These are phyloP conservation scores for Tuctoria greenei DNA, from an alignment of 176 grass and related monocot genomes.

Conservation along the genomic window DNA sequence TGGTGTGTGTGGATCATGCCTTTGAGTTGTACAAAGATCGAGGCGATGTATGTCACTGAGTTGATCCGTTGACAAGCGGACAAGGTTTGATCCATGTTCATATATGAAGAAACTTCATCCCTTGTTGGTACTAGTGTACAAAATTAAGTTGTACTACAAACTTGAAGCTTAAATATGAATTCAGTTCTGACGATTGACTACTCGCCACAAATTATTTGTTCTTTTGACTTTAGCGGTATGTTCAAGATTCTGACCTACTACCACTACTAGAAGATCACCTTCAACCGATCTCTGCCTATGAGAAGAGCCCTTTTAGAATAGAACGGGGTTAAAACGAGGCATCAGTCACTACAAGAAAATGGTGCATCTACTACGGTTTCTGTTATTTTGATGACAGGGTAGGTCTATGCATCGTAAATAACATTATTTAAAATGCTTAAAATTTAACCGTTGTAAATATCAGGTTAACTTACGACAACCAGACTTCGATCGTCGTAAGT, in stretches of 20 bases:
- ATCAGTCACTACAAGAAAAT: too few species aligned
- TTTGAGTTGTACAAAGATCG: constrained; percentile 49
- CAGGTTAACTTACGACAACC: too few species aligned
- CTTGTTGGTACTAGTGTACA: constrained; percentile 33
- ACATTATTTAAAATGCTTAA: too few species aligned
- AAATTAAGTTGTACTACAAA: background rate
- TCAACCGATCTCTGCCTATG: background rate
- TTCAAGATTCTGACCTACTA: background rate
- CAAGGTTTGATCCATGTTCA: constrained; percentile 48
- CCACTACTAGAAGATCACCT: background rate
- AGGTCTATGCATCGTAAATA: too few species aligned
- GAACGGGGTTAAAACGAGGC: background rate
- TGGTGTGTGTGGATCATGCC: background rate
- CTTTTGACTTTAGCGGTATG: background rate
- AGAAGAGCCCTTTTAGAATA: background rate
- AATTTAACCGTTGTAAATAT: too few species aligned
- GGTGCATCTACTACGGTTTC: too few species aligned
- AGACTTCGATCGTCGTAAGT: too few species aligned
- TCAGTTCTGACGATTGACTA: background rate
- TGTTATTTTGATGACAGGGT: too few species aligned
- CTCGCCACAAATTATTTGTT: background rate
- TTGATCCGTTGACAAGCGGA: constrained; percentile 48
- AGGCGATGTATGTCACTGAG: constrained; percentile 59
- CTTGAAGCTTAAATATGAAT: background rate
- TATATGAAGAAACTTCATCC: constrained; percentile 57